Base-by-base conservation (phyloP, 2,329 filamentous ascomycete genomes). In the Neofusicoccum cordaticola region DNA sequence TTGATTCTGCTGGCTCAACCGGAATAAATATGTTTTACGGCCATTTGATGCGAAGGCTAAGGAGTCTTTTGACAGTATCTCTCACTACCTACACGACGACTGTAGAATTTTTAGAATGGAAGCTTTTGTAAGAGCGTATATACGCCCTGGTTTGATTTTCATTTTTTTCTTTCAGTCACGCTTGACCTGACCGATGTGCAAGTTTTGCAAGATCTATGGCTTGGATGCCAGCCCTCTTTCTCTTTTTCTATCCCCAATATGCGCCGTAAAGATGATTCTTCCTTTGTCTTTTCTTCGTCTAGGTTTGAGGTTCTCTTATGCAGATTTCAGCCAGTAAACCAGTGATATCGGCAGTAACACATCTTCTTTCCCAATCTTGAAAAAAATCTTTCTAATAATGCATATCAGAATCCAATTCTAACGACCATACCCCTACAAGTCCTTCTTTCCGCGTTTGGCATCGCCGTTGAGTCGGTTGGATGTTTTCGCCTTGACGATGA, bases 401-500 rank as follows among this genome's bases (percentile, higher is more conserved):
- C 48, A 51, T 39, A 11, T 22, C 50, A 53, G 50, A 39, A 53
- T 37, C 34, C 34, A 39, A 53, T 11, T 11, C 5, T 19, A 15
- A 9, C n/a, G 13, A 7, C 12, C 7, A 15, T 9, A n/a, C 37
- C 17, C 19, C 31, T 47, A 63, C 48, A 45, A 19, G 17, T 45
- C 17, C 51, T 64, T 64, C 51, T 64, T 64, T 6, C 15, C 51
- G 51, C 17, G 9, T 8, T 51, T 57, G n/a, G 62, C 41, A 27
- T 15, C 3, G 11, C 62, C 62, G 44, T 57, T 64, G 31, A 64
- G 50, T 8, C 48, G 41, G 8, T 37, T 48, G 9, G 48, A 35
- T 17, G 13, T 41, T 22, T 64, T 31, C 22, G 42, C 19, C 47
- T 53, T 61, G 15, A 88, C 78, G 58, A 83, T 78, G 4, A 86